Evolutionary conservation across 2,329 filamentous ascomycete species (phyloP), one percentile per base, ranked within the genome.

Genomic region (Penicillium verrucosum): DNA sequence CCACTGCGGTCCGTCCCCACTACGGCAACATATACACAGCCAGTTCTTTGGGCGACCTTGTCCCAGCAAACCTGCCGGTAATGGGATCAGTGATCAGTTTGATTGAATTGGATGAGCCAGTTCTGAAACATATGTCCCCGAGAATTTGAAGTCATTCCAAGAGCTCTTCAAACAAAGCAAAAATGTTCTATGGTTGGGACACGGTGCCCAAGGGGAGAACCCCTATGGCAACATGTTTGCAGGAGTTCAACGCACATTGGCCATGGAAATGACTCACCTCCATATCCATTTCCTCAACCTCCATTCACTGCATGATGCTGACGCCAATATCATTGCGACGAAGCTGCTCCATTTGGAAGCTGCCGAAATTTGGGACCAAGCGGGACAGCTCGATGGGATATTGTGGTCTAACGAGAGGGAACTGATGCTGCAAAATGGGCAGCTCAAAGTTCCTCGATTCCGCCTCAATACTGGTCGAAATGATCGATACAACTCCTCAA

Each of bases 381-480:
- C 41, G 8, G 57, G 58, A 2, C 45, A 53, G 29, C 29, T 59
- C 2, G 36, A 54, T 23, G 54, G 56, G 2, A 44, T 71, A 0
- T 43, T 72, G 4, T 73, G 71, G 69, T 65, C 63, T 4, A 60
- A 61, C 1, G 71, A 73, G 50, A 65, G 61, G 1, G 71, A 75
- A 45, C 29, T 70, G 2, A 58, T 59, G 16, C 40, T 73, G 11
- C 30, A 64, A 5, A 36, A 66, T 32, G 70, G 68, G 2, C 56
- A 61, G 4, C 30, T 63, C 5, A 37, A 66, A 18, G 66, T 75
- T 27, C 70, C 72, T 9, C 65, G 73, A n/a, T 38, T 70, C n/a
- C 53, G 60, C n/a, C 30, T 61, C 12, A 56, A 58, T 21, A 12
- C 23, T 11, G 30, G 32, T 3, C 52, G 60, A 32, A 69, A 68